Evolutionary conservation across 2,329 filamentous ascomycete species (phyloP).

Genomic region (Apiospora saccharicola): DNA sequence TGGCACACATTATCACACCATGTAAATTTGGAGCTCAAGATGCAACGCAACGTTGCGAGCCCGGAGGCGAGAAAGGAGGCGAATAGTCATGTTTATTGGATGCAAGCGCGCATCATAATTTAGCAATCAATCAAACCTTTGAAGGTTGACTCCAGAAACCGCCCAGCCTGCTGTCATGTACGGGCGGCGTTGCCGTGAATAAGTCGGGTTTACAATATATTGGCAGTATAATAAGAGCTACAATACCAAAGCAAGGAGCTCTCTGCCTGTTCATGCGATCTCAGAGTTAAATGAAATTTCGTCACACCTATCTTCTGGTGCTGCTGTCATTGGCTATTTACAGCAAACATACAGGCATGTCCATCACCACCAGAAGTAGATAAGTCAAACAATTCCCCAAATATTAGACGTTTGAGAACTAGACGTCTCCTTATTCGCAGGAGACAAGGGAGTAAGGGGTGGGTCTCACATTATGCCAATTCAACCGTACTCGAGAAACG

Average conservation of each 20-base stretch:
- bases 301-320: too few species aligned
- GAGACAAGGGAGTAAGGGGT: neutral
- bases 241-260: too few species aligned
- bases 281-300: too few species aligned
- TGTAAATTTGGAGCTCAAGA: neutral
- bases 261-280: too few species aligned
- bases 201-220: too few species aligned
- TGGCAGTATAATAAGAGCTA: too few species aligned
- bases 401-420: neutral
- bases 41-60: neutral
- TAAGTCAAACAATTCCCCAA: neutral
- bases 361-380: neutral
- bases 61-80: neutral
- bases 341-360: neutral
- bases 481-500: neutral
- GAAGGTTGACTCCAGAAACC: neutral
- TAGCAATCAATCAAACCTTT: neutral
- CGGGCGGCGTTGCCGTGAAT: too few species aligned
- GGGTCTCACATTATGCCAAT: neutral
- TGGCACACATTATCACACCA: neutral
- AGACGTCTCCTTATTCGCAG: neutral
- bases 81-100: neutral
- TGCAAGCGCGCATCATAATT: neutral
- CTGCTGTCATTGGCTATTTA: neutral
- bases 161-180: too few species aligned